Evolutionary conservation across 805 yeast genomes (phyloP), one percentile per base, ranked within the genome.

Genomic region (Nakazawaea ernobii): DNA sequence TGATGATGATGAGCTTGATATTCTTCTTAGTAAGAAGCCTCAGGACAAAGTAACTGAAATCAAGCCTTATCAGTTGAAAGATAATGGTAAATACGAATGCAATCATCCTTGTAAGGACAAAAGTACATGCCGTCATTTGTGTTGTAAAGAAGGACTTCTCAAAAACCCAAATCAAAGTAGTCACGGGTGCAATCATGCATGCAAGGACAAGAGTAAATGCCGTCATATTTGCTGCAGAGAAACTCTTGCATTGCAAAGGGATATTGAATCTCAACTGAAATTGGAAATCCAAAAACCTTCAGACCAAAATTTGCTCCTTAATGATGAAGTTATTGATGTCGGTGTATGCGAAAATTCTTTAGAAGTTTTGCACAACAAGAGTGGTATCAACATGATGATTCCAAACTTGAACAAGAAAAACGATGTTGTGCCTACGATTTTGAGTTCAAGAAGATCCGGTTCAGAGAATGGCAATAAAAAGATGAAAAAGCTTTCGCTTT

Each of bases 61-160:
- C n/a, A 8, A 30, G 30, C 15, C n/a, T 13, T 42, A 65, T 42
- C 48, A 43, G 17, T 36, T 48, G 20, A 29, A 55, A 32, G 15
- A 54, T 7, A 62, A 66, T 47, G 72, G 69, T 1, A 64, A 61
- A 44, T 59, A 58, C 39, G 63, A 62, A 36, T 75, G 79, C 15
- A 58, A 64, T 36, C 80, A 75, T 52, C 43, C 57, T 4, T 75
- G 80, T 50, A 71, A 65, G 43, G 66, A 67, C 52, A 58, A 57
- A 38, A 20, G 9, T 1, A 59, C 53, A 0, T 75, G 79, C 46
- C 65, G 78, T 10, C 80, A 75, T 53, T 43, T 69, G 4, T 75
- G 80, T 44, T 75, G 80, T 49, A 66, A 69, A 35, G 73, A 70
- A 33, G 79, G 79, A 6, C 26, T 33, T 14, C 20, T 33, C 14